Percentiles rank a stretch among this genome's conserved stretches.
Evolutionary conservation across 2,329 filamentous ascomycete species (phyloP).

Genomic region (Exophiala xenobiotica): DNA sequence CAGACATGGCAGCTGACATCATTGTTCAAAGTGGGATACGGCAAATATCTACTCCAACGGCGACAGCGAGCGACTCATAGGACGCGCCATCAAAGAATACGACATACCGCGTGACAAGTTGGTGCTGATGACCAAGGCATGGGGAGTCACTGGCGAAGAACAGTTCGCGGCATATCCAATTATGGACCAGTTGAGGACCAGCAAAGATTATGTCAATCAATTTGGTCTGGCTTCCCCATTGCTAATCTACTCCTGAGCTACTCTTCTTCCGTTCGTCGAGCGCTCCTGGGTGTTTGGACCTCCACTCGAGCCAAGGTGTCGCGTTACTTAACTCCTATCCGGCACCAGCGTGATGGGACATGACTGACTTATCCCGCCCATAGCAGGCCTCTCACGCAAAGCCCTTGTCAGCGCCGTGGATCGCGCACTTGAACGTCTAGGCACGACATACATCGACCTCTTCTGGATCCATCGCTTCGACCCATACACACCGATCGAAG

Average conservation of each 20-base stretch:
- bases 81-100: constrained; percentile 62
- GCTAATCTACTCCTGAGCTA: too few relatives aligned
- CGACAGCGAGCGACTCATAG: constrained; percentile 63
- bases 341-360: too few relatives aligned
- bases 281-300: too few relatives aligned
- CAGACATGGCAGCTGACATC: not conserved
- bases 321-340: too few relatives aligned
- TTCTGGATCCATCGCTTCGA: constrained; percentile 56
- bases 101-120: constrained; percentile 56
- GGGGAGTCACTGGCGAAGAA: constrained; percentile 38
- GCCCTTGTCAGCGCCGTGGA: constrained; percentile 63
- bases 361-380: too few relatives aligned
- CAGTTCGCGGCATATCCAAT: constrained; percentile 2
- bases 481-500: constrained; percentile 49
- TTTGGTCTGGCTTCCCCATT: too few relatives aligned
- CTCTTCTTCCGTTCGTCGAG: too few relatives aligned
- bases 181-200: constrained; percentile 28
- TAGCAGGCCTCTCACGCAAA: constrained; percentile 58
- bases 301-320: too few relatives aligned
- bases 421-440: constrained; percentile 43
- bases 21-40: constrained; percentile 32
- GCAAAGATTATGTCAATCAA: constrained; percentile 51
- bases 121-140: constrained; percentile 58
- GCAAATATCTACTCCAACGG: constrained; percentile 57
- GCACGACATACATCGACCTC: constrained; percentile 50